These are phyloP conservation scores for Cladosporium oxysporum DNA, from an alignment of 2,329 filamentous ascomycete genomes.

Conservation along the genomic window DNA sequence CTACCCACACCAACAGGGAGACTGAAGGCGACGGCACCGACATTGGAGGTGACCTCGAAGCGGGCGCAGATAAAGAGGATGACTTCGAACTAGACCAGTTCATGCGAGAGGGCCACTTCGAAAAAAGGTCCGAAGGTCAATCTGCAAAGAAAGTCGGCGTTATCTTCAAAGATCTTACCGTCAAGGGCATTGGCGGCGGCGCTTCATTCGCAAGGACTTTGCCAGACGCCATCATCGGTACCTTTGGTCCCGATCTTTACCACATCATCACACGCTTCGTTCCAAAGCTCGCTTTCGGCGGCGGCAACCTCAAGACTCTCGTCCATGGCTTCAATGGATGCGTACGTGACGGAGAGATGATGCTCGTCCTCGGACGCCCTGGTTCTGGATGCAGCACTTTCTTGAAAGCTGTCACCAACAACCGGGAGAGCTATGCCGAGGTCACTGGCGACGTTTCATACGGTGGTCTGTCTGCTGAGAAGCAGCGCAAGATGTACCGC, in stretches of 20 bases:
- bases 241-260: slow-evolving; percentile 80
- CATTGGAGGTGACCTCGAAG: slow-evolving; percentile 39
- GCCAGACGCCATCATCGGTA: slow-evolving; percentile 72
- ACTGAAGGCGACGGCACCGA: slow-evolving; percentile 23
- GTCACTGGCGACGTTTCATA: slow-evolving; percentile 72
- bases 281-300: slow-evolving; percentile 52
- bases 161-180: slow-evolving; percentile 73
- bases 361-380: slow-evolving; percentile 71
- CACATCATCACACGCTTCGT: slow-evolving; percentile 59
- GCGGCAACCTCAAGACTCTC: slow-evolving; percentile 55
- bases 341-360: slow-evolving; percentile 66
- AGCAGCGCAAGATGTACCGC: slow-evolving; percentile 68
- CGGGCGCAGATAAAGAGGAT: slow-evolving; percentile 54
- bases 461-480: slow-evolving; percentile 67
- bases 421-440: slow-evolving; percentile 63
- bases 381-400: slow-evolving; percentile 77
- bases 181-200: slow-evolving; percentile 68
- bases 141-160: slow-evolving; percentile 78
- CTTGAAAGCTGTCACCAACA: slow-evolving; percentile 73
- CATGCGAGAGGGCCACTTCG: slow-evolving; percentile 72
- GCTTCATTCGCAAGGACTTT: slow-evolving; percentile 71
- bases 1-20: slow-evolving; percentile 29
- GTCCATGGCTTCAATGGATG: slow-evolving; percentile 69
- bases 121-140: slow-evolving; percentile 67
- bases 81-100: slow-evolving; percentile 71